Conservation (phyloP, 257 asterid species). For the Paulownia fortunei region DNA sequence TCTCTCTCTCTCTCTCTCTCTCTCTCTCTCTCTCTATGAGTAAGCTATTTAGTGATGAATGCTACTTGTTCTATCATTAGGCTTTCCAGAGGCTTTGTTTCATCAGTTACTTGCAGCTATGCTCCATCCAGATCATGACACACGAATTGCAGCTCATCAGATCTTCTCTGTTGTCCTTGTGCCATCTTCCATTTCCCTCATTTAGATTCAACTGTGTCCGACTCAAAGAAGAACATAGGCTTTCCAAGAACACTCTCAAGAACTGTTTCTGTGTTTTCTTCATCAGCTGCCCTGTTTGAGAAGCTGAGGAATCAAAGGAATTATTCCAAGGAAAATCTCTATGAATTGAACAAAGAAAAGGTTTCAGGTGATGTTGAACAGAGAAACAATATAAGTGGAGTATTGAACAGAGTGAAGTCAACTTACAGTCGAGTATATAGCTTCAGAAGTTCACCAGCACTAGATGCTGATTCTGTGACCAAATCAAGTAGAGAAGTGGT, state of each 20-base stretch:
- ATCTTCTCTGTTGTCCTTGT: conserved; percentile 97
- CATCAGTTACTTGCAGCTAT: conserved; percentile 96
- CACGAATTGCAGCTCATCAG: conserved; percentile 96
- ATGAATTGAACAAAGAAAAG: conserved; percentile 43
- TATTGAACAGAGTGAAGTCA: conserved; percentile 72
- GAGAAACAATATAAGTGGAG: conserved; percentile 53
- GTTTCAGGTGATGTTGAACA: conserved; percentile 48
- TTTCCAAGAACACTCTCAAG: conserved; percentile 91
- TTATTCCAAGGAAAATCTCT: conserved; percentile 45
- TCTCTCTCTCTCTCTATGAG: too few species aligned
- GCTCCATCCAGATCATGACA: conserved; percentile 96
- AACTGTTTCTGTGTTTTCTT: conserved; percentile 94
- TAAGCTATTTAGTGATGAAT: too few species aligned
- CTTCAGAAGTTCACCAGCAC: conserved; percentile 50
- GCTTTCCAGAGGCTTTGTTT: conserved; percentile 96
- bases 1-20: too few species aligned
- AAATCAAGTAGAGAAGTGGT: conserved; percentile 58
- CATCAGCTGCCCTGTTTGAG: conserved; percentile 93
- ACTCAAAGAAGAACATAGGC: conserved; percentile 54
- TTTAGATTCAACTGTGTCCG: conserved; percentile 40
- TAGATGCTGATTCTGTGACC: conserved; percentile 43
- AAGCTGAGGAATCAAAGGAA: conserved; percentile 68
- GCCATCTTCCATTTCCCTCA: conserved; percentile 90
- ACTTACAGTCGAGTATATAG: conserved; percentile 75
- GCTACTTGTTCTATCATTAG: conserved; percentile 44